Conservation (phyloP, 306 rosid genomes). For the Carpinus viminea region DNA sequence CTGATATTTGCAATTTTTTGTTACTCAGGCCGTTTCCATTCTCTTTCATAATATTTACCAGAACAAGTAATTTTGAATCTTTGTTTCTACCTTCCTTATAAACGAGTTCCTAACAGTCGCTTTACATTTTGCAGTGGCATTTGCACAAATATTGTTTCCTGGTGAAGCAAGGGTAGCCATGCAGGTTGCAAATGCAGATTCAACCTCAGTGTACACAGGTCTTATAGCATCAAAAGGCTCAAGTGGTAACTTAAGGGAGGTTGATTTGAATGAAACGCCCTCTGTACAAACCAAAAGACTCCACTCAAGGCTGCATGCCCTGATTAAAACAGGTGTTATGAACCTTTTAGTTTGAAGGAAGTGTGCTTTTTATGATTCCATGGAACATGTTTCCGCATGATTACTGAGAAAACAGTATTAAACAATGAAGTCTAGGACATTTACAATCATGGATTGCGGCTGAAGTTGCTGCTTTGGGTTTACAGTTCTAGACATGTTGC, state of each 20-base stretch:
- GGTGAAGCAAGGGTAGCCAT: slow-evolving; percentile 84
- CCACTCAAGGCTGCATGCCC: slow-evolving; percentile 53
- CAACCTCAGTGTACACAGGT: slow-evolving; percentile 30
- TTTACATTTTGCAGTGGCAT: slow-evolving; percentile 60
- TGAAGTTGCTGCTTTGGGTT: neutral
- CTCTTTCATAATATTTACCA: neutral
- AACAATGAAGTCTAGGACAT: neutral
- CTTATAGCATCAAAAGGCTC: slow-evolving; percentile 41
- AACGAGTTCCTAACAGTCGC: slow-evolving; percentile 7
- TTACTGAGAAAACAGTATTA: neutral
- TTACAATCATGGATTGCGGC: no score
- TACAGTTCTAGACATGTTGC: neutral
- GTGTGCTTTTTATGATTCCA: neutral
- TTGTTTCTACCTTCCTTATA: slow-evolving; percentile 1
- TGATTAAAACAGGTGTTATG: slow-evolving; percentile 73
- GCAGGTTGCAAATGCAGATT: slow-evolving; percentile 69
- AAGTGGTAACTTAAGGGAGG: slow-evolving; percentile 59
- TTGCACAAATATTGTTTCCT: slow-evolving; percentile 73
- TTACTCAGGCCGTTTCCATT: neutral
- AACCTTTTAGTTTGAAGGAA: neutral
- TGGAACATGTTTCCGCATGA: neutral
- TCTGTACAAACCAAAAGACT: slow-evolving; percentile 57
- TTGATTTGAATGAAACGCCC: slow-evolving; percentile 85
- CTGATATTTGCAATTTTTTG: neutral
- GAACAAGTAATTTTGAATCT: neutral